Conservation (phyloP, 108 stramenopile genomes). For the Skeletonema marinoi region DNA sequence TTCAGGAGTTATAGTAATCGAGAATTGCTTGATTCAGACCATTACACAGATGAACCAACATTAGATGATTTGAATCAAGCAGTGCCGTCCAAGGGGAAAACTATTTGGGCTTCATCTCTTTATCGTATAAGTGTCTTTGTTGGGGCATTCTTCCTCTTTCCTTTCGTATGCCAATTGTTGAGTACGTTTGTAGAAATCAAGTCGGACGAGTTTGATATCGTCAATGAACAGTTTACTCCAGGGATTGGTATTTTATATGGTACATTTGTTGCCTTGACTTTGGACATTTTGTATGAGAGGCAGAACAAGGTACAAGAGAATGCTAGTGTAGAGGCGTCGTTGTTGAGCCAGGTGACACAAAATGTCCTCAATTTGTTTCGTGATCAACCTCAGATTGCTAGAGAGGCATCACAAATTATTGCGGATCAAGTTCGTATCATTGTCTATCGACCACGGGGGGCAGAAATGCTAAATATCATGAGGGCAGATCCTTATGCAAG, state of each 20-base stretch:
- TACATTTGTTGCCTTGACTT: constrained; percentile 75
- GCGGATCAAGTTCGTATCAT: constrained; percentile 71
- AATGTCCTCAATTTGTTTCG: constrained; percentile 30
- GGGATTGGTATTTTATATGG: constrained; percentile 80
- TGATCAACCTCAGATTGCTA: constrained; percentile 20
- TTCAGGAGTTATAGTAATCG: constrained; percentile 15
- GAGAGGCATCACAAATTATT: constrained; percentile 45
- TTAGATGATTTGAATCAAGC: constrained; percentile 27
- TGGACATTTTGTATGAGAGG: constrained; percentile 65
- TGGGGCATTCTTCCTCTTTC: constrained; percentile 27
- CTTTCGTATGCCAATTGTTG: constrained; percentile 7
- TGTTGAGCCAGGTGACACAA: constrained; percentile 29
- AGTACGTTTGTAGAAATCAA: constrained; percentile 16
- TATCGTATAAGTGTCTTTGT: constrained; percentile 30
- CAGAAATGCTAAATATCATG: constrained; percentile 63
- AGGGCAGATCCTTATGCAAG: constrained; percentile 68
- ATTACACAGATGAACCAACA: constrained; percentile 4
- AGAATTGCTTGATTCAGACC: constrained; percentile 20
- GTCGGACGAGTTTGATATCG: constrained; percentile 27
- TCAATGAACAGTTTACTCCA: constrained; percentile 54
- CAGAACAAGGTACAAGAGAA: constrained; percentile 59
- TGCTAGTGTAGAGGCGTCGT: constrained; percentile 36
- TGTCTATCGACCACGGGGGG: constrained; percentile 54
- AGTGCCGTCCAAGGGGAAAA: constrained; percentile 1
- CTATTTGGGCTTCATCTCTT: constrained; percentile 7